Percentiles rank a stretch among this genome's conserved stretches.
phyloP scores from a whole-genome alignment of 805 yeast species.

The Barnettozyma vustinii region DNA sequence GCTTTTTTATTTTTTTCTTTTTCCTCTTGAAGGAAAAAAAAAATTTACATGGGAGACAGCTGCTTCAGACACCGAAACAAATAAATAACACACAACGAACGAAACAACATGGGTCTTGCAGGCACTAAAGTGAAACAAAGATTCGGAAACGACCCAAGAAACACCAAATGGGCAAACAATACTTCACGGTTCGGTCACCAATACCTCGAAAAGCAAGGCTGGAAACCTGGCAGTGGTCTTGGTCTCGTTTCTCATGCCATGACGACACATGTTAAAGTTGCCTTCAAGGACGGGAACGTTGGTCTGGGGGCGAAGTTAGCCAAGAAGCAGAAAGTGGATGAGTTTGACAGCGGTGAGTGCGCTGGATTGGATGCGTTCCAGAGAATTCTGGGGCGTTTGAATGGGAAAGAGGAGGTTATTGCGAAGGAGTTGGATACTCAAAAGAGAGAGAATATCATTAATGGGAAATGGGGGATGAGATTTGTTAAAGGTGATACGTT shows the following conservation, averaged over 20 bases:
- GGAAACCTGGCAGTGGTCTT: constrained; percentile 89
- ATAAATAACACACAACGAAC: background rate
- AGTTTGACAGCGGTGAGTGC: constrained; percentile 74
- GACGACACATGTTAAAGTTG: constrained; percentile 78
- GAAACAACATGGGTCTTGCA: constrained; percentile 63
- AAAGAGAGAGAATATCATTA: constrained; percentile 62
- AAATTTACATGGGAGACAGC: background rate
- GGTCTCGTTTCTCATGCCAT: constrained; percentile 66
- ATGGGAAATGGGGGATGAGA: constrained; percentile 83
- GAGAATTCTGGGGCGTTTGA: constrained; percentile 79
- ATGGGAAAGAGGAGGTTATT: constrained; percentile 74
- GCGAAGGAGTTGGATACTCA: constrained; percentile 62
- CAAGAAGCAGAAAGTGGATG: constrained; percentile 53
- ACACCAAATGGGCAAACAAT: constrained; percentile 91
- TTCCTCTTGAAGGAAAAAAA: constrained; percentile 4
- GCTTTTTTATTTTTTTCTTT: constrained; percentile 3
- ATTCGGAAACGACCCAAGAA: constrained; percentile 89
- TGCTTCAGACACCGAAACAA: background rate
- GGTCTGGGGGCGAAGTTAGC: constrained; percentile 88
- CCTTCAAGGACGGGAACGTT: constrained; percentile 71
- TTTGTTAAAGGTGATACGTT: constrained; percentile 83
- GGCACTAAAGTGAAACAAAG: constrained; percentile 76
- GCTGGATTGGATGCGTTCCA: constrained; percentile 93
- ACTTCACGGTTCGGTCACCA: constrained; percentile 81
- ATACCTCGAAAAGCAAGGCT: constrained; percentile 76